Base-by-base conservation (phyloP, 2,329 filamentous ascomycete species). In the Fusarium haematococcum region DNA sequence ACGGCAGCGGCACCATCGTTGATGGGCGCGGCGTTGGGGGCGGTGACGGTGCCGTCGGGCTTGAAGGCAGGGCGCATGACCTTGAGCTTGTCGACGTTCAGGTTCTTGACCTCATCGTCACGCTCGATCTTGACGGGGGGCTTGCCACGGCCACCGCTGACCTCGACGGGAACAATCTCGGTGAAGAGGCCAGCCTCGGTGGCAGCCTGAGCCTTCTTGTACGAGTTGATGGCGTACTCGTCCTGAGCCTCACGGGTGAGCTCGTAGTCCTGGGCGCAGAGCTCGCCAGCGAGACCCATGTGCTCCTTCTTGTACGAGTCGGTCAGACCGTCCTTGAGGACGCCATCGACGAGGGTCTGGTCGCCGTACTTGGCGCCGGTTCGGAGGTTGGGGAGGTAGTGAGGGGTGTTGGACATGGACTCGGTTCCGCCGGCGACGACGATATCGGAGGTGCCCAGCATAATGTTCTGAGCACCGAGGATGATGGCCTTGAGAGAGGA, bases 321-420 rank as follows among this genome's bases (percentile, higher is more conserved):
- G 62, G 94, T 97, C 77, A 99, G 89, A 76, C 97, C 97, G 81
- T 99, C 97, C 88, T 95, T 95, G 80, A 98, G 90, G 75, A 99
- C 91, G 78, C 95, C 96, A 81, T 99, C 97, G 63, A 98, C 89
- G 76, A 99, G 88, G 63, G 88, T 91, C 86, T 96, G 93, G 86
- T 98, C 91, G 79, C 97, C 97, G 85, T 97, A 99, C 87, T 98
- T 98, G 84, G 93, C 92, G 77, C 97, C 97, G 76, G 86, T 93
- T 83, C 97, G 94, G 79, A 98, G 88, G 84, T 88, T 94, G 75
- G 95, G 94, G 63, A 98, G 93, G 88, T 99, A 99, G 88, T 99
- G 95, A 61, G 97, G 97, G 64, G 93, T 89, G 87, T 98, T 98
- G 82, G 95, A 98, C 97, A 99, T 99, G 88, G 95, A 98, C 88